Evolutionary conservation across 2,329 filamentous ascomycete species (phyloP).

Genomic region (Fusarium aywerte): DNA sequence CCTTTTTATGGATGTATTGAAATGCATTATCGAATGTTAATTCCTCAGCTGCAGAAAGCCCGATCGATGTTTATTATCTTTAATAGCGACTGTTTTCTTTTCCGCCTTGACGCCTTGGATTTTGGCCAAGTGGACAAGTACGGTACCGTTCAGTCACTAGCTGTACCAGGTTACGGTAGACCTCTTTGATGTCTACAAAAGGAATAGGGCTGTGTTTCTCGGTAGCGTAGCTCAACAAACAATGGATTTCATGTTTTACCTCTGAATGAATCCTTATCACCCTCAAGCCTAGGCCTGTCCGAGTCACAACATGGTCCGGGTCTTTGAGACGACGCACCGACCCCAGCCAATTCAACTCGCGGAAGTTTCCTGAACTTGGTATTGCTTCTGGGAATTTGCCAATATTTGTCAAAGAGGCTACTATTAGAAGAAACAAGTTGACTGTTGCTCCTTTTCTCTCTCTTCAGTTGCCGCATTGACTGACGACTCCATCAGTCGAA

Average conservation of each 20-base stretch:
- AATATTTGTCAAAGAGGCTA: not conserved
- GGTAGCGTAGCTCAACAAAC: conserved; percentile 4
- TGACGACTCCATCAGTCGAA: conserved; percentile 35
- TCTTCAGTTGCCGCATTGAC: conserved; percentile 29
- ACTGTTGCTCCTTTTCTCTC: conserved; percentile 13
- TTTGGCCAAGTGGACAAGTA: not conserved
- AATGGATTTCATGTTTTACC: not conserved
- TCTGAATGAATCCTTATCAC: not conserved
- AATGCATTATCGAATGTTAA: not conserved
- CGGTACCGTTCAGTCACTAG: not conserved
- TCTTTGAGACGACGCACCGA: not conserved
- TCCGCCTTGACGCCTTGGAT: not conserved
- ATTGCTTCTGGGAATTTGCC: not conserved
- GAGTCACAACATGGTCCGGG: not conserved
- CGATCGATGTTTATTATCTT: conserved; percentile 16
- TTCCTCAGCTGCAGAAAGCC: not conserved
- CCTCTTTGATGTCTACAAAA: not conserved
- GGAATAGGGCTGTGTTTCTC: conserved; percentile 9
- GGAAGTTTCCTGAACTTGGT: not conserved
- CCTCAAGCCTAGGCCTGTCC: not conserved
- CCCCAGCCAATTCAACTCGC: not conserved
- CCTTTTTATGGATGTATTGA: conserved; percentile 14
- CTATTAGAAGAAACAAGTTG: conserved; percentile 27
- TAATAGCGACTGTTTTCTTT: not conserved
- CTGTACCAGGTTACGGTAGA: not conserved